These are phyloP conservation scores for Coniosporium apollinis DNA, from an alignment of 495 filamentous ascomycete genomes.

Conservation along the genomic window DNA sequence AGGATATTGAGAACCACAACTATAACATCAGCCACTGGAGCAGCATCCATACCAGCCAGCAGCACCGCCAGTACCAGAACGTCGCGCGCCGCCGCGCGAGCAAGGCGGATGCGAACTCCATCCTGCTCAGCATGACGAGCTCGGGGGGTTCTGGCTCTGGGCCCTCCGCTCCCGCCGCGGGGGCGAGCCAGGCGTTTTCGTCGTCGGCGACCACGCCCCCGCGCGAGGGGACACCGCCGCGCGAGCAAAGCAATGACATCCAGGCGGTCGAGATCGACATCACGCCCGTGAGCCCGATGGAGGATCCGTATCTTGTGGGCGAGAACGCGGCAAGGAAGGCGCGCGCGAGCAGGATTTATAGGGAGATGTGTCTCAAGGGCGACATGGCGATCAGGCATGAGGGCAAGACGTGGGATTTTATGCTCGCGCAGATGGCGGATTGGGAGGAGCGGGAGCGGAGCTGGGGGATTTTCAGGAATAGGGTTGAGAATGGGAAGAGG, in stretches of 20 bases:
- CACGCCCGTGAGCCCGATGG: slow-evolving; percentile 10
- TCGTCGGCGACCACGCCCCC: neutral
- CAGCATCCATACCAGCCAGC: slow-evolving; percentile 10
- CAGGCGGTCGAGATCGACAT: neutral
- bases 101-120: slow-evolving; percentile 9
- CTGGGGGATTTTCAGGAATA: slow-evolving; percentile 12
- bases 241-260: slow-evolving; percentile 4
- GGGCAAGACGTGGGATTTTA: slow-evolving; percentile 20
- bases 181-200: neutral
- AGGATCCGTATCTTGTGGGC: slow-evolving; percentile 18
- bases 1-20: slow-evolving; percentile 9
- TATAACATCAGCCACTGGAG: slow-evolving; percentile 15
- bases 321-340: slow-evolving; percentile 14
- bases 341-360: slow-evolving; percentile 9
- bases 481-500: slow-evolving; percentile 11
- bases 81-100: slow-evolving; percentile 16
- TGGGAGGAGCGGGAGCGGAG: slow-evolving; percentile 18
- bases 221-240: neutral
- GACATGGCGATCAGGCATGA: slow-evolving; percentile 13
- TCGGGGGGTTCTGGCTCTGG: neutral
- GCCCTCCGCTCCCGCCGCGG: neutral
- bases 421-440: slow-evolving; percentile 20
- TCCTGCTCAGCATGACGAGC: slow-evolving; percentile 1
- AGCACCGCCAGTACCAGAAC: slow-evolving; percentile 13
- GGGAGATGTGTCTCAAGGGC: slow-evolving; percentile 16